Conservation (phyloP, 2,329 filamentous ascomycete genomes). For the Arachnopeziza araneosa region DNA sequence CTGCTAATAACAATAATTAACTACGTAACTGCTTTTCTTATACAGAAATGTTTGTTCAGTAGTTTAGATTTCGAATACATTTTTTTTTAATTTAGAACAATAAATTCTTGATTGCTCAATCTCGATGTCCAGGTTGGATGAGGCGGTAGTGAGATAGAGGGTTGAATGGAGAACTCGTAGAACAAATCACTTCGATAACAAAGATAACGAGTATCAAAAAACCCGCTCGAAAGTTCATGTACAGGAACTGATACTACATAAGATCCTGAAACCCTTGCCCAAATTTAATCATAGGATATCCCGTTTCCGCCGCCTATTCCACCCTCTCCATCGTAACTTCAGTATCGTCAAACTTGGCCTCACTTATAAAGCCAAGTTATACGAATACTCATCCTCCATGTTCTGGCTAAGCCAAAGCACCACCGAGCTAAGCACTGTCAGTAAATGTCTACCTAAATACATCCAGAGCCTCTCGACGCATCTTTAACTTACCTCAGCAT, state of each 20-base stretch:
- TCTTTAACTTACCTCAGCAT: conserved; percentile 47
- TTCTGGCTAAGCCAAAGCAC: conserved; percentile 66
- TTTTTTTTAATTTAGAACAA: too few relatives aligned
- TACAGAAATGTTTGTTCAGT: not conserved
- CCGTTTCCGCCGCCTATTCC: not conserved
- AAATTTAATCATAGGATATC: not conserved
- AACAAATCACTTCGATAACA: not conserved
- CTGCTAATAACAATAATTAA: not conserved
- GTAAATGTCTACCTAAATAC: not conserved
- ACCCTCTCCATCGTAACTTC: not conserved
- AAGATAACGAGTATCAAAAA: not conserved
- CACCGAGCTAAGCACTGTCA: conserved; percentile 43
- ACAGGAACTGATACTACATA: conserved; percentile 11
- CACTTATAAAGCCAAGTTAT: conserved; percentile 54
- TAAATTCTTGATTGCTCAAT: not conserved
- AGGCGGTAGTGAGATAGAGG: not conserved
- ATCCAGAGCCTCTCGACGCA: not conserved
- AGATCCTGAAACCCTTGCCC: not conserved
- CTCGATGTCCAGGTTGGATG: not conserved
- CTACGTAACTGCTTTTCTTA: not conserved
- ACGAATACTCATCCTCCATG: conserved; percentile 67
- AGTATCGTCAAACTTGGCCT: not conserved
- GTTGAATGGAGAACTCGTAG: not conserved
- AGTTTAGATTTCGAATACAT: too few relatives aligned
- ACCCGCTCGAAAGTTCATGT: conserved; percentile 4